A percentile compares a stretch with the other conserved stretches of the same genome.
These are phyloP conservation scores for Aureobasidium leucospermi DNA, from an alignment of 2,329 filamentous ascomycete genomes.

Conservation along the genomic window DNA sequence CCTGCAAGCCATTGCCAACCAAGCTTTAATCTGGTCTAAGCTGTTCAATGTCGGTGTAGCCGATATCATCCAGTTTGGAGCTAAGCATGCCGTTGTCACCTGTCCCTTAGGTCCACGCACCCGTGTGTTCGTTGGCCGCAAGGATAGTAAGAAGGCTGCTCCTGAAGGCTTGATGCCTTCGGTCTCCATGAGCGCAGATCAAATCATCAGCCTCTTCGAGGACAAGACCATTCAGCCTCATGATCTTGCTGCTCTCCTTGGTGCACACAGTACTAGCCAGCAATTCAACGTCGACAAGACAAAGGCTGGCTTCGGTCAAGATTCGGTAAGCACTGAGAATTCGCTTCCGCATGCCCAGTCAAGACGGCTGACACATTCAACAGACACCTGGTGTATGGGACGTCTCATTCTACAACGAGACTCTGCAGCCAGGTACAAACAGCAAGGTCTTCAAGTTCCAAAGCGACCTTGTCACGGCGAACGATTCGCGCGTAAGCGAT, in stretches of 20 bases:
- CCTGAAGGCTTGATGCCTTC: constrained; percentile 30
- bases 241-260: constrained; percentile 31
- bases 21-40: constrained; percentile 17
- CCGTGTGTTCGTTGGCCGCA: constrained; percentile 32
- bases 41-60: constrained; percentile 31
- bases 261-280: constrained; percentile 32
- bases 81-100: constrained; percentile 31
- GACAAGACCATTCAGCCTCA: constrained; percentile 33
- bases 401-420: constrained; percentile 30
- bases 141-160: constrained; percentile 28
- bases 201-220: constrained; percentile 29
- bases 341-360: no score
- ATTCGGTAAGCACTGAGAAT: constrained; percentile 18
- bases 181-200: constrained; percentile 28
- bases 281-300: constrained; percentile 30
- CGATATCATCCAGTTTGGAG: constrained; percentile 33
- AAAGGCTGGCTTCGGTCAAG: constrained; percentile 30
- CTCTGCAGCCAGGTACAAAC: constrained; percentile 21
- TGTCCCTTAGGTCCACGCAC: constrained; percentile 34
- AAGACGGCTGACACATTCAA: no score
- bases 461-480: constrained; percentile 29
- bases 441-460: constrained; percentile 30
- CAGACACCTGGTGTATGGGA: constrained; percentile 31
- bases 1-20: constrained; percentile 16
- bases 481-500: constrained; percentile 27